These are phyloP conservation scores for Miamiensis avidus DNA, from an alignment of 169 alveolate species.

Conservation along the genomic window DNA sequence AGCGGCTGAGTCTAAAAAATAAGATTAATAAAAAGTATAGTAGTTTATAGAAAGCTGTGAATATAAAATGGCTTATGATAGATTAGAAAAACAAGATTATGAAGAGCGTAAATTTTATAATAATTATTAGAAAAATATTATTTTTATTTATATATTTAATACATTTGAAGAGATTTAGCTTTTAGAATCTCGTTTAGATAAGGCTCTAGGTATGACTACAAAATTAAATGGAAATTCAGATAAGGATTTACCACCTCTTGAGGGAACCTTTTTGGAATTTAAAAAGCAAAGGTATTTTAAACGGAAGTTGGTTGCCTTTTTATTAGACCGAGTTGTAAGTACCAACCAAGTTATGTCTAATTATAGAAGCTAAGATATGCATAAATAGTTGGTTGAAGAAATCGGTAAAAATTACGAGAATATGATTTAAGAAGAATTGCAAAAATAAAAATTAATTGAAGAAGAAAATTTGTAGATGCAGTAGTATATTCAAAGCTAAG, in stretches of 20 bases:
- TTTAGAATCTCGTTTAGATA: neutral
- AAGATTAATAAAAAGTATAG: too few species aligned
- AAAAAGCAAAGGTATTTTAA: neutral
- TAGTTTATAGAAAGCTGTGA: too few species aligned
- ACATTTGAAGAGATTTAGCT: neutral
- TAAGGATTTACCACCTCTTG: neutral
- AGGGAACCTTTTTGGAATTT: neutral
- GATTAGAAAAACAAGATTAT: too few species aligned
- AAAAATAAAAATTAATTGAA: neutral
- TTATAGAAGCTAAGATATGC: too few species aligned
- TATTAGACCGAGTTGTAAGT: neutral
- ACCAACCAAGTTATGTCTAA: neutral
- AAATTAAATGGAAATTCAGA: neutral
- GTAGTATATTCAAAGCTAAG: neutral
- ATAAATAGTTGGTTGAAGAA: neutral
- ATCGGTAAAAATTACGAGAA: neutral
- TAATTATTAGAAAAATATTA: too few species aligned
- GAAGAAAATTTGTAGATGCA: neutral
- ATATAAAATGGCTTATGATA: too few species aligned
- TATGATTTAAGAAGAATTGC: neutral
- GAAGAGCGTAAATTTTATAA: too few species aligned
- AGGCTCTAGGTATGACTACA: neutral
- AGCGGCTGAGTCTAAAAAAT: too few species aligned
- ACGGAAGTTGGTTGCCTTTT: neutral
- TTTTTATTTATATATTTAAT: too few species aligned